Conservation (phyloP, 1,284 basidiomycete species). For the Peniophora sp. region DNA sequence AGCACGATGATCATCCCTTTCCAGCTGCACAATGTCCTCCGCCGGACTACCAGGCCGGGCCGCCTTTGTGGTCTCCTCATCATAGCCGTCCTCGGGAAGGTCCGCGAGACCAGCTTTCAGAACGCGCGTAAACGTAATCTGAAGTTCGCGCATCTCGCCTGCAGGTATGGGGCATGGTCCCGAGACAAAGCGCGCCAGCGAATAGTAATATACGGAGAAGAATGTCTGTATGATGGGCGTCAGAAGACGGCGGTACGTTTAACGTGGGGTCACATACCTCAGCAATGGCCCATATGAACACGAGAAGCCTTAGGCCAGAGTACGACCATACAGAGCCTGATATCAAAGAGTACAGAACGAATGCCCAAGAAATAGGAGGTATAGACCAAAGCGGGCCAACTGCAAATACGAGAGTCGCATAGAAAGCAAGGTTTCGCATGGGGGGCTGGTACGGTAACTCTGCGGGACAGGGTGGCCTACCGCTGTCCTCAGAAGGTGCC, state of each 20-base stretch:
- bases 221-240: slow-evolving; percentile 41
- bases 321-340: slow-evolving; percentile 36
- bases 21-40: slow-evolving; percentile 49
- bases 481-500: neutral
- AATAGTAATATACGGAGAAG: slow-evolving; percentile 68
- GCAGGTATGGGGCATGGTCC: slow-evolving; percentile 38
- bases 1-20: slow-evolving; percentile 61
- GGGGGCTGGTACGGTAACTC: slow-evolving; percentile 11
- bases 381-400: slow-evolving; percentile 68
- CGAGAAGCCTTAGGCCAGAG: slow-evolving; percentile 25
- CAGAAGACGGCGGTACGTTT: slow-evolving; percentile 1
- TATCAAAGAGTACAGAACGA: slow-evolving; percentile 48
- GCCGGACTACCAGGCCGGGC: slow-evolving; percentile 53
- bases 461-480: no score
- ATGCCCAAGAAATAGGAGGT: slow-evolving; percentile 65
- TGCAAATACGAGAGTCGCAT: slow-evolving; percentile 45
- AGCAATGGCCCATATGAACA: slow-evolving; percentile 43
- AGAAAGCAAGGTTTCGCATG: slow-evolving; percentile 42
- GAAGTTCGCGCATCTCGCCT: slow-evolving; percentile 46
- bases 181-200: slow-evolving; percentile 48
- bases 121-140: slow-evolving; percentile 48
- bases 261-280: slow-evolving; percentile 39
- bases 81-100: slow-evolving; percentile 41
- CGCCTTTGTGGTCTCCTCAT: slow-evolving; percentile 46
- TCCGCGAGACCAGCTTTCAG: slow-evolving; percentile 58